Conservation (phyloP, 148 eudicot genomes). For the Camellia japonica region DNA sequence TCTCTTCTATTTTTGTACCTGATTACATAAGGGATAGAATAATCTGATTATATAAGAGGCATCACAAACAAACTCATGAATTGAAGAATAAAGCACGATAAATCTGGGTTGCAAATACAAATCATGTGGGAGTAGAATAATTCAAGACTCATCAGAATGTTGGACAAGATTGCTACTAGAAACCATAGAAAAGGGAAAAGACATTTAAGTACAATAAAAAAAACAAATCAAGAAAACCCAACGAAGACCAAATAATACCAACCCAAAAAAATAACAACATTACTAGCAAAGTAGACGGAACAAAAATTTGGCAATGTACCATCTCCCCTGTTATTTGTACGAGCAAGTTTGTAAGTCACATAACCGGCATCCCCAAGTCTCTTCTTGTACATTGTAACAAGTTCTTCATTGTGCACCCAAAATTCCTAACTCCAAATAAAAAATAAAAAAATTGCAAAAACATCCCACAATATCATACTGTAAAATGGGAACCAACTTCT, state of each 20-base stretch:
- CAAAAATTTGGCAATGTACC: slow-evolving; percentile 26
- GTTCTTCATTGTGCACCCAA: slow-evolving; percentile 47
- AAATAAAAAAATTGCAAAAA: not conserved
- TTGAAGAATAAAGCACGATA: not conserved
- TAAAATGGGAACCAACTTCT: not conserved
- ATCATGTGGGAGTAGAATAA: not conserved
- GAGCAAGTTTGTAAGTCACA: slow-evolving; percentile 41
- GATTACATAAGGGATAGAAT: too few relatives aligned
- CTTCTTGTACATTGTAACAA: slow-evolving; percentile 40
- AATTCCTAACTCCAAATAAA: slow-evolving; percentile 30
- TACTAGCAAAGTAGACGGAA: not conserved
- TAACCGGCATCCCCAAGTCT: slow-evolving; percentile 45
- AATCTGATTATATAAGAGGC: too few relatives aligned
- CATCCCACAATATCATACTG: not conserved
- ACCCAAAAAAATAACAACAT: not conserved
- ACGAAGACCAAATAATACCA: not conserved
- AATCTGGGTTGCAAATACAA: not conserved
- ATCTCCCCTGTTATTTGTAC: slow-evolving; percentile 56
- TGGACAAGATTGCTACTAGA: not conserved
- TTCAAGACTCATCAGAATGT: not conserved
- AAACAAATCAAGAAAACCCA: not conserved
- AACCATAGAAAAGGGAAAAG: not conserved
- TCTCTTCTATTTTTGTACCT: not conserved
- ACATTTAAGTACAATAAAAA: too few relatives aligned
- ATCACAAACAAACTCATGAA: not conserved